Evolutionary conservation across 768 basidiomycete species (phyloP).

Genomic region (Royoungia palumana): DNA sequence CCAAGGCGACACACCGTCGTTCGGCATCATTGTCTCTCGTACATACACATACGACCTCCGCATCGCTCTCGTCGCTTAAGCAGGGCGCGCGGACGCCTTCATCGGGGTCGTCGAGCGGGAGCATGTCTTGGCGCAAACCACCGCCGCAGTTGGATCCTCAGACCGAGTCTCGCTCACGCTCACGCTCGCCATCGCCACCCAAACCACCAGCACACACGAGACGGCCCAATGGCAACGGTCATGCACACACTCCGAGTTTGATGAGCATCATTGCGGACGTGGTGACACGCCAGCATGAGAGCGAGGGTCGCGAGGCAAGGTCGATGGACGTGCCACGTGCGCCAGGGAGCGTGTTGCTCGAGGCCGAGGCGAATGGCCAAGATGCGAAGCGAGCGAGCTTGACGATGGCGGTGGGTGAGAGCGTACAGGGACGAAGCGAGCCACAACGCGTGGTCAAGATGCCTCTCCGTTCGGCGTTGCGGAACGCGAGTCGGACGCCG

Average conservation of each 20-base stretch:
- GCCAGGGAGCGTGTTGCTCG: slow-evolving; percentile 10
- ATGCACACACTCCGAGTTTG: slow-evolving; percentile 36
- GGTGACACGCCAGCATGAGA: slow-evolving; percentile 43
- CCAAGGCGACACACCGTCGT: slow-evolving; percentile 2
- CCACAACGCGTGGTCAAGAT: slow-evolving; percentile 32
- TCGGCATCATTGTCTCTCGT: slow-evolving; percentile 16
- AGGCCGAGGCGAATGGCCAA: not conserved
- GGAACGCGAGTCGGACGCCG: slow-evolving; percentile 48
- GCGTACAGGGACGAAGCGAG: not conserved
- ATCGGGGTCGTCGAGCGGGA: not conserved
- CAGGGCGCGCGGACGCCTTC: not conserved
- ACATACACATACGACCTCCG: not conserved
- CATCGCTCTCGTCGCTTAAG: not conserved
- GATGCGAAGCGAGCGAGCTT: not conserved
- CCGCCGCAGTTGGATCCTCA: not conserved
- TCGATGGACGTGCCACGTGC: slow-evolving; percentile 27
- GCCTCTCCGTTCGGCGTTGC: slow-evolving; percentile 63
- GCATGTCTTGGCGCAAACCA: slow-evolving; percentile 12
- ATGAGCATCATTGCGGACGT: slow-evolving; percentile 72
- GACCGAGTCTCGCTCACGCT: no score
- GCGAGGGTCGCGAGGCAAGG: slow-evolving; percentile 9
- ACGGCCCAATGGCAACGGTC: not conserved
- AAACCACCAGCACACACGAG: not conserved
- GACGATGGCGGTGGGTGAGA: not conserved
- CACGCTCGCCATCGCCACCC: no score